These are phyloP conservation scores for Phlebopus sp. DNA, from an alignment of 1,284 basidiomycete genomes.

Conservation along the genomic window DNA sequence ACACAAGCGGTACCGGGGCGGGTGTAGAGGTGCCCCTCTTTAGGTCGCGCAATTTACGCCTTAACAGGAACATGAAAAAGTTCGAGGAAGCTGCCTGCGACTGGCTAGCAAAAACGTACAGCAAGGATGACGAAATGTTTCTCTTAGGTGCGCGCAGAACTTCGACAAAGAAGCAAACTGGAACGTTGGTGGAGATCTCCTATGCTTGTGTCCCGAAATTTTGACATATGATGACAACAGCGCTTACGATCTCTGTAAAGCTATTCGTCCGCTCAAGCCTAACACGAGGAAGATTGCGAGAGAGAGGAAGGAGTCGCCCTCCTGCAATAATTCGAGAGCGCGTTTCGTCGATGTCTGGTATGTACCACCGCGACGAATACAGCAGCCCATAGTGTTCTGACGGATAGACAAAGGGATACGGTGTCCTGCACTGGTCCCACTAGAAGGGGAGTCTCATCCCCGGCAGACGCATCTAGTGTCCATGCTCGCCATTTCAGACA, in stretches of 20 bases:
- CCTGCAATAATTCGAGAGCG: slow-evolving; percentile 25
- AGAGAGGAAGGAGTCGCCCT: slow-evolving; percentile 39
- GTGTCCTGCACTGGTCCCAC: slow-evolving; percentile 37
- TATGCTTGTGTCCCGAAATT: not conserved
- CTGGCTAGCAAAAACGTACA: slow-evolving; percentile 39
- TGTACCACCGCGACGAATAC: too few species aligned
- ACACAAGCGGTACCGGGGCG: slow-evolving; percentile 40
- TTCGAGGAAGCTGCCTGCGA: slow-evolving; percentile 38
- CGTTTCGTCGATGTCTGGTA: slow-evolving; percentile 45
- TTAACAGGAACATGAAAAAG: slow-evolving; percentile 20
- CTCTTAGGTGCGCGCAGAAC: slow-evolving; percentile 37
- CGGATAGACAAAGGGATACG: slow-evolving; percentile 38
- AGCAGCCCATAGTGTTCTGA: not conserved
- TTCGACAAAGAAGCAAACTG: slow-evolving; percentile 26
- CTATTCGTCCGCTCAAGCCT: slow-evolving; percentile 14
- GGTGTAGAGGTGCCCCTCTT: slow-evolving; percentile 17
- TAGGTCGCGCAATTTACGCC: slow-evolving; percentile 19
- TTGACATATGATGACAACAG: slow-evolving; percentile 17
- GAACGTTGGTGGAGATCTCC: slow-evolving; percentile 14
- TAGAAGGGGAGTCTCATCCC: slow-evolving; percentile 25
- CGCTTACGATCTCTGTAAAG: slow-evolving; percentile 38
- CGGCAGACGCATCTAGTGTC: slow-evolving; percentile 15
- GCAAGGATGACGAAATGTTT: slow-evolving; percentile 38
- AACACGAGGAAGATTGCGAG: slow-evolving; percentile 22
- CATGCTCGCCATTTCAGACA: slow-evolving; percentile 37